Percentiles rank a stretch among this genome's conserved stretches.
These are phyloP conservation scores for Cytospora piceae DNA, from an alignment of 2,329 filamentous ascomycete species.

Conservation along the genomic window DNA sequence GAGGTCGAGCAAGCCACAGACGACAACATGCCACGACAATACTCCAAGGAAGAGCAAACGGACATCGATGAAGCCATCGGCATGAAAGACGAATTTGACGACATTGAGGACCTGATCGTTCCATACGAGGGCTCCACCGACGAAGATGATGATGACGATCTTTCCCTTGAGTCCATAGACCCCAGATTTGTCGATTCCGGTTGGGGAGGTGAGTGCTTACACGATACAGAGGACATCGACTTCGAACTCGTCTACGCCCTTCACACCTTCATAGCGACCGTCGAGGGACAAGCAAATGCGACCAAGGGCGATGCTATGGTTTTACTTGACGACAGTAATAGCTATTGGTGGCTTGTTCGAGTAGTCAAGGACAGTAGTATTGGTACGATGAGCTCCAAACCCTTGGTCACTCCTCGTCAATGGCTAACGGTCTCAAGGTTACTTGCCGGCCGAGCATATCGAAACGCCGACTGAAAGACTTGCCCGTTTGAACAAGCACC, in stretches of 20 bases:
- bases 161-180: constrained; percentile 56
- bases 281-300: constrained; percentile 97
- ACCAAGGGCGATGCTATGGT: constrained; percentile 99
- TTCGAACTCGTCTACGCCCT: constrained; percentile 99
- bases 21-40: constrained; percentile 12
- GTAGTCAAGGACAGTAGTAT: constrained; percentile 98
- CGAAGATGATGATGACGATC: constrained; percentile 66
- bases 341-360: constrained; percentile 98
- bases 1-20: constrained; percentile 21
- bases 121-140: constrained; percentile 52
- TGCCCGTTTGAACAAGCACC: constrained; percentile 93
- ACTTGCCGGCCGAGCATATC: constrained; percentile 95
- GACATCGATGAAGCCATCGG: constrained; percentile 32
- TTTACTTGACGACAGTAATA: constrained; percentile 95
- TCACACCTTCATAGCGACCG: constrained; percentile 96
- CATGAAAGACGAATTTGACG: constrained; percentile 33
- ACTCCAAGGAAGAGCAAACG: constrained; percentile 21
- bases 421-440: constrained; percentile 55
- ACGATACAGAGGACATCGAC: constrained; percentile 95
- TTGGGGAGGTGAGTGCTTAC: constrained; percentile 85
- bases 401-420: not conserved
- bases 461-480: constrained; percentile 95
- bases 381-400: constrained; percentile 47
- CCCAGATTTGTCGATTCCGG: constrained; percentile 70
- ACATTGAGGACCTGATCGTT: constrained; percentile 43